Evolutionary conservation across 192 early-diverging fungal species (phyloP).

Genomic region (Backusella liffmaniae): DNA sequence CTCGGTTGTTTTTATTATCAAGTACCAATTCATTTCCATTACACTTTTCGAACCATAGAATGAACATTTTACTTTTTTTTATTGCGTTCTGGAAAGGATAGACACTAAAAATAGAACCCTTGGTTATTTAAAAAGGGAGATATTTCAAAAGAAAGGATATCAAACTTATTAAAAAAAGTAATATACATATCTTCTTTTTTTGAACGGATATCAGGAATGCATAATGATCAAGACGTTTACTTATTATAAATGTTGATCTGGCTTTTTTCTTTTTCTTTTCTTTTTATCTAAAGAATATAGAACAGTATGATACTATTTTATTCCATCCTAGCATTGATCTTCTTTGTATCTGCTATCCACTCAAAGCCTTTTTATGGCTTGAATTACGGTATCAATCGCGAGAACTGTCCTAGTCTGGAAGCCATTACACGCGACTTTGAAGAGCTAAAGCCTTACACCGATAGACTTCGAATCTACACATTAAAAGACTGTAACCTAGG

Average conservation of each 20-base stretch:
- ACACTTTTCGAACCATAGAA: too few relatives aligned
- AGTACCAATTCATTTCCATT: too few relatives aligned
- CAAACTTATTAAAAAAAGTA: background rate
- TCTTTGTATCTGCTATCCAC: background rate
- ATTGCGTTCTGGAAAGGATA: background rate
- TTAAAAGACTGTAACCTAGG: constrained; percentile 54
- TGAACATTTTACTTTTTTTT: background rate
- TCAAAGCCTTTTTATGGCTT: constrained; percentile 41
- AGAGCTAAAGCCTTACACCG: constrained; percentile 46
- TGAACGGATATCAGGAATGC: background rate
- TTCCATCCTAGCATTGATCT: background rate
- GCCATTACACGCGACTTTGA: constrained; percentile 45
- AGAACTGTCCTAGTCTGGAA: constrained; percentile 50
- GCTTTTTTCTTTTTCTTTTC: background rate
- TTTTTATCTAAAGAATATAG: background rate
- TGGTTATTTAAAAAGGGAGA: background rate
- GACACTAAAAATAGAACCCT: background rate
- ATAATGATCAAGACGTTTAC: background rate
- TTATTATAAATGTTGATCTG: background rate
- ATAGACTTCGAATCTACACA: constrained; percentile 51
- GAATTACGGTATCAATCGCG: constrained; percentile 53
- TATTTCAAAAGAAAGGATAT: background rate
- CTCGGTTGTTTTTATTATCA: too few relatives aligned
- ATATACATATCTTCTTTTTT: background rate
- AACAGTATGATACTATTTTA: background rate